These are phyloP conservation scores for Achaetomiella virescens DNA, from an alignment of 495 filamentous ascomycete genomes.

Conservation along the genomic window DNA sequence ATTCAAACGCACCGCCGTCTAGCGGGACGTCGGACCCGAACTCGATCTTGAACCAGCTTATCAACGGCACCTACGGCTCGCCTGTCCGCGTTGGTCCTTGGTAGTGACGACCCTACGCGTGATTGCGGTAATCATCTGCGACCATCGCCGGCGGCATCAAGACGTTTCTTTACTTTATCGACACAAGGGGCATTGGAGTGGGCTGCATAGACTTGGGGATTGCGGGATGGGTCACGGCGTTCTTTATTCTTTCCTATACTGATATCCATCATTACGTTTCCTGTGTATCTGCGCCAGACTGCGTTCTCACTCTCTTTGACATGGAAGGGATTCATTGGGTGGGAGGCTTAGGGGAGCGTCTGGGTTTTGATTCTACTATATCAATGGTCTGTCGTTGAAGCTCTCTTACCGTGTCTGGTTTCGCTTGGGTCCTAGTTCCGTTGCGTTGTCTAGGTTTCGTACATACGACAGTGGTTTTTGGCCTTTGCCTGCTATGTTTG, in stretches of 20 bases:
- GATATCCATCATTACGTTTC: constrained; percentile 15
- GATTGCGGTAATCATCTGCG: not conserved
- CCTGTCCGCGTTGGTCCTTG: constrained; percentile 71
- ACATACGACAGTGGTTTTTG: constrained; percentile 1
- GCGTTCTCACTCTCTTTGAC: not conserved
- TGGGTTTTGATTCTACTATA: not conserved
- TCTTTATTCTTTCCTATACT: not conserved
- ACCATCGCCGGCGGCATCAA: not conserved
- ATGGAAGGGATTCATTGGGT: not conserved
- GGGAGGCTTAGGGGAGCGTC: not conserved
- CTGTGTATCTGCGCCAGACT: not conserved
- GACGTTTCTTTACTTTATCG: not conserved
- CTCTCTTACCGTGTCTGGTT: not conserved
- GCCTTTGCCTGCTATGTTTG: not conserved
- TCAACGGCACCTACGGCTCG: constrained; percentile 71
- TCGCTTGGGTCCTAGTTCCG: not conserved
- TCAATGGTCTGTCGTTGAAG: not conserved
- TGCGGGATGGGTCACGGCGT: constrained; percentile 2
- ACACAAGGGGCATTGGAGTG: not conserved
- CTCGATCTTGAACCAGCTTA: constrained; percentile 71
- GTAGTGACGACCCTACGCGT: constrained; percentile 31
- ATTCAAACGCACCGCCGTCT: constrained; percentile 32
- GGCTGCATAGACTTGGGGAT: constrained; percentile 10
- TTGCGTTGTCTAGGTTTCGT: not conserved
- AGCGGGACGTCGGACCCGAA: constrained; percentile 46